Conservation (phyloP, 345 rosid species). For the Brassica nigra region DNA sequence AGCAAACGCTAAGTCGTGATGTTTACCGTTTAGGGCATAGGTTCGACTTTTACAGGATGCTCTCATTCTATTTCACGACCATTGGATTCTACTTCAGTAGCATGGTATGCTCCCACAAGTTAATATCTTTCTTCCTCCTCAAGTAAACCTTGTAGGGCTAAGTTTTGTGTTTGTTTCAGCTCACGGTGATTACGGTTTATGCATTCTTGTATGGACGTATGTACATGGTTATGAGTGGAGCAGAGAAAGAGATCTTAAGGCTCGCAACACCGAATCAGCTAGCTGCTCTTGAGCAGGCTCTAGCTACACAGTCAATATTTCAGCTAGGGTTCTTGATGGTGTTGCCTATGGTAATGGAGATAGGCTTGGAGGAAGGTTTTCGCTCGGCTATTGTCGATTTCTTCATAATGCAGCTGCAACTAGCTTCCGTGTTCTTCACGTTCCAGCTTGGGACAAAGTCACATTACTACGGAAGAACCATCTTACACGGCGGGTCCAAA, state of each 20-base stretch:
- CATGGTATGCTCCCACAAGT: conserved; percentile 56
- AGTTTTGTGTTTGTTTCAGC: conserved; percentile 50
- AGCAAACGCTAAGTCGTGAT: conserved; percentile 96
- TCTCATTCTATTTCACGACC: conserved; percentile 92
- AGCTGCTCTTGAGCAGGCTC: conserved; percentile 78
- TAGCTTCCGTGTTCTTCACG: conserved; percentile 90
- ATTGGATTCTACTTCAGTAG: conserved; percentile 95
- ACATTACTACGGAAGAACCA: conserved; percentile 83
- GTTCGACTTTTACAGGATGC: conserved; percentile 94
- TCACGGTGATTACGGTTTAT: conserved; percentile 79
- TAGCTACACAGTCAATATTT: conserved; percentile 80
- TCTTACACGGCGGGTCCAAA: conserved; percentile 90
- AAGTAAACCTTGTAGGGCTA: background rate
- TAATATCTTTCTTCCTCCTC: background rate
- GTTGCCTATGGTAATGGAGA: conserved; percentile 94
- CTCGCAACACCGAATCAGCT: conserved; percentile 54
- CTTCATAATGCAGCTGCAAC: conserved; percentile 91
- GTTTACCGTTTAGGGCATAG: conserved; percentile 86
- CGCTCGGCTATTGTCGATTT: conserved; percentile 84
- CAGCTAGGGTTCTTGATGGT: conserved; percentile 84
- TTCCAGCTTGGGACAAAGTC: conserved; percentile 98
- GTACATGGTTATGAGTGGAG: conserved; percentile 93
- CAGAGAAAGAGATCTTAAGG: conserved; percentile 62
- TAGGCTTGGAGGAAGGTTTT: conserved; percentile 88
- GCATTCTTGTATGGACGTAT: conserved; percentile 92